phyloP scores from a whole-genome alignment of 768 basidiomycete genomes.

The Lentinula raphanica region DNA sequence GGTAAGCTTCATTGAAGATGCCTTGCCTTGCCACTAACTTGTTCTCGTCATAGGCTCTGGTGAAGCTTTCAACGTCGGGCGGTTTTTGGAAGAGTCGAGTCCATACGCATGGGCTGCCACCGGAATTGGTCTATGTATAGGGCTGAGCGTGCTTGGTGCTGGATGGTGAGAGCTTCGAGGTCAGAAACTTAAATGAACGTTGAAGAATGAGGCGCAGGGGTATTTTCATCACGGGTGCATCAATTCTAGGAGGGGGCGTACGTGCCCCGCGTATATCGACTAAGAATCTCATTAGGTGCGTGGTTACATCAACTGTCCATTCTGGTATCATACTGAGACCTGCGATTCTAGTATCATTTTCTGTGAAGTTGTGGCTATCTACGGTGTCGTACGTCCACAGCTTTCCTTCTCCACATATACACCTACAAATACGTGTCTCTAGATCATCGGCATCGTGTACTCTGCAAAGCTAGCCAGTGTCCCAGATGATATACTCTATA shows the following conservation, averaged over 20 bases:
- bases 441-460: slow-evolving; percentile 97
- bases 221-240: slow-evolving; percentile 95
- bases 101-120: slow-evolving; percentile 91
- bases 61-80: slow-evolving; percentile 90
- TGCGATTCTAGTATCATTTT: slow-evolving; percentile 78
- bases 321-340: neutral
- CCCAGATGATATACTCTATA: slow-evolving; percentile 68
- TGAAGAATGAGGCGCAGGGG: slow-evolving; percentile 55
- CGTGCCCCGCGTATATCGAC: slow-evolving; percentile 90
- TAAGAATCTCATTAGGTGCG: slow-evolving; percentile 94
- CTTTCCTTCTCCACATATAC: neutral
- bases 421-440: neutral
- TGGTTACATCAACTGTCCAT: neutral
- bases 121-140: slow-evolving; percentile 90
- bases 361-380: slow-evolving; percentile 99
- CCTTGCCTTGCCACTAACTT: no score
- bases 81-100: slow-evolving; percentile 89
- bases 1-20: slow-evolving; percentile 45
- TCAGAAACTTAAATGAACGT: neutral
- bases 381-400: slow-evolving; percentile 71
- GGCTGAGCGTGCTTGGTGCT: slow-evolving; percentile 89
- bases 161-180: slow-evolving; percentile 66
- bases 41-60: slow-evolving; percentile 62
- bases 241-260: slow-evolving; percentile 94
- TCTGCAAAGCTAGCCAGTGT: slow-evolving; percentile 71